Base-by-base conservation (phyloP, 345 rosid genomes). In the Bretschneidera sinensis region DNA sequence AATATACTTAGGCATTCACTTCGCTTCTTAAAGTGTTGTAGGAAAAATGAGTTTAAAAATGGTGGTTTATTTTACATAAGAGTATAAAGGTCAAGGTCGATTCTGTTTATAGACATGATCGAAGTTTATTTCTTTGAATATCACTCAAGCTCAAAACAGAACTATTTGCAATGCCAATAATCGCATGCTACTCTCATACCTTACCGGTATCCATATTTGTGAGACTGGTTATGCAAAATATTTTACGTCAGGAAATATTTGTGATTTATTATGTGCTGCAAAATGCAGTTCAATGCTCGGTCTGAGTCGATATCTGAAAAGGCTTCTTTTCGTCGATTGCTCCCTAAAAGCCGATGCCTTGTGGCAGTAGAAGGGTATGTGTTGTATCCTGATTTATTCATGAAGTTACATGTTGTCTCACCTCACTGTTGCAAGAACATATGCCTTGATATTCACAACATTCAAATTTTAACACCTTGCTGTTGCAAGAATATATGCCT, bases 251-350 rank as follows among this genome's bases (percentile, higher is more conserved):
- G 17, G 28, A 16, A 31, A 33, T 24, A 0, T 25, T 51, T 55
- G 19, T 51, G 21, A 14, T 55, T 43, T 6, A 33, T 9, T 17
- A 17, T 48, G 43, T 1, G 21, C 0, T 24, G 35, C 16, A 39
- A 5, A 1, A 17, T 71, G 62, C 83, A 87, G 98, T 92, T 92
- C 69, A 89, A 92, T 83, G 97, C 97, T 63, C 82, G 97, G 48
- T 87, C 98, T 48, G 98, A 92, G 76, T 78, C 97, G 0, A 57
- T 87, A 17, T 57, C 69, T 47, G 97, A 89, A 53, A 89, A 87
- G 87, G 84, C 89, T 48, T 92, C 98, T 22, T 92, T 92, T 52
- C 96, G 92, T 35, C 87, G 94, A 54, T 81, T 89, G 33, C 85
- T 92, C 69, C 95, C 92, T 14, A 92, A 83, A 72, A 77, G 61